These are phyloP conservation scores for Ophiostoma novo-ulmi DNA, from an alignment of 2,329 filamentous ascomycete genomes.

Conservation along the genomic window DNA sequence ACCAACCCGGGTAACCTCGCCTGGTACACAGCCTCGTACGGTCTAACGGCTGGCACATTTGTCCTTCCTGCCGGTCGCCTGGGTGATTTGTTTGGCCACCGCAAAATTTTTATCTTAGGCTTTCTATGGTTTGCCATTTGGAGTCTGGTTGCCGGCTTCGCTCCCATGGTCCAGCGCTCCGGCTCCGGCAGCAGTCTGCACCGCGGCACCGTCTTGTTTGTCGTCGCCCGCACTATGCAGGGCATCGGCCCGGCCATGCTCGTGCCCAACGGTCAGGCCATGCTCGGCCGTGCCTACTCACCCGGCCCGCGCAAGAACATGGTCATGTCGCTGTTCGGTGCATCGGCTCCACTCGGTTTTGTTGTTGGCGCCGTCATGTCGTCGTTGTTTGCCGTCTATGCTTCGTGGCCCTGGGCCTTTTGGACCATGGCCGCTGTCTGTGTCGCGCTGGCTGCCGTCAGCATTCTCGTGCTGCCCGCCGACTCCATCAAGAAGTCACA, in stretches of 20 bases:
- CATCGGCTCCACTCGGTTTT: slow-evolving; percentile 44
- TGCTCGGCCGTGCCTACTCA: slow-evolving; percentile 54
- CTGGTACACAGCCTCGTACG: slow-evolving; percentile 56
- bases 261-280: slow-evolving; percentile 59
- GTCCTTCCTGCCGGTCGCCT: slow-evolving; percentile 53
- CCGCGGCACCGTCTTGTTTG: slow-evolving; percentile 30
- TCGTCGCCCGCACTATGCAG: slow-evolving; percentile 30
- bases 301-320: slow-evolving; percentile 56
- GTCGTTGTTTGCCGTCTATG: slow-evolving; percentile 37
- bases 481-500: neutral
- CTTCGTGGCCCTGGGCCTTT: slow-evolving; percentile 47
- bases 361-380: slow-evolving; percentile 41
- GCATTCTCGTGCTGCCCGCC: slow-evolving; percentile 29
- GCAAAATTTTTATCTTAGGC: slow-evolving; percentile 49
- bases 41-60: slow-evolving; percentile 52
- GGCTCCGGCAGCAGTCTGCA: slow-evolving; percentile 12
- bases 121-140: slow-evolving; percentile 52
- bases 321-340: slow-evolving; percentile 50
- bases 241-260: slow-evolving; percentile 55
- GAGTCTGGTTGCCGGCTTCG: slow-evolving; percentile 46
- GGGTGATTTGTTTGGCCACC: slow-evolving; percentile 55
- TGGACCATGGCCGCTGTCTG: slow-evolving; percentile 35
- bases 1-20: slow-evolving; percentile 42
- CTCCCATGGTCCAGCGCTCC: slow-evolving; percentile 26
- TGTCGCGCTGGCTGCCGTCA: slow-evolving; percentile 28